Evolutionary conservation across 306 rosid genomes (phyloP).

Genomic region (Calophaca sinica): DNA sequence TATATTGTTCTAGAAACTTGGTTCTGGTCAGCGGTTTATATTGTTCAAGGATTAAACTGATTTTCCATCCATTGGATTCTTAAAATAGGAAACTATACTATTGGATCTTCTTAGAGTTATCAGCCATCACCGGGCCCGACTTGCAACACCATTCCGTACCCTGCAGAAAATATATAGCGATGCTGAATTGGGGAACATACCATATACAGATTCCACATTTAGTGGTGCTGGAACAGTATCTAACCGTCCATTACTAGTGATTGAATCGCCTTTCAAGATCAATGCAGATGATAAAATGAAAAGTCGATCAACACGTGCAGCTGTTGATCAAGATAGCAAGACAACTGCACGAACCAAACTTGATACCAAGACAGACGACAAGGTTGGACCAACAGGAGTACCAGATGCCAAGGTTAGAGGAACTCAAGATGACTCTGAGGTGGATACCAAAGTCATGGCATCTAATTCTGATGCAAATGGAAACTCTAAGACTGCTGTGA

Average conservation of each 20-base stretch:
- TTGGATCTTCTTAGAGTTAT: conserved; percentile 97
- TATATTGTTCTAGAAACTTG: background rate
- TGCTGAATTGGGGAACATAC: conserved; percentile 73
- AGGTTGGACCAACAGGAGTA: conserved; percentile 35
- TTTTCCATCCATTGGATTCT: conserved; percentile 42
- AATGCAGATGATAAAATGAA: conserved; percentile 72
- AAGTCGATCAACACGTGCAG: conserved; percentile 55
- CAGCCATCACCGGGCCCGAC: conserved; percentile 93
- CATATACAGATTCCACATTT: conserved; percentile 71
- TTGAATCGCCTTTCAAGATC: conserved; percentile 73
- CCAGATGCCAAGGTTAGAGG: conserved; percentile 53
- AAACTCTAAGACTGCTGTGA: conserved; percentile 44
- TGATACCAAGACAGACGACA: conserved; percentile 56
- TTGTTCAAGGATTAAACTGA: conserved; percentile 45
- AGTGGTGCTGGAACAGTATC: conserved; percentile 56
- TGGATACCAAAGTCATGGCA: conserved; percentile 51
- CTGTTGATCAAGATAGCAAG: conserved; percentile 72
- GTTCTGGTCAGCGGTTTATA: conserved; percentile 22
- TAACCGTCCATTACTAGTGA: conserved; percentile 73
- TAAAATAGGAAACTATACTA: conserved; percentile 77
- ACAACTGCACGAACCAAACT: conserved; percentile 49
- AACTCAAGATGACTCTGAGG: conserved; percentile 57
- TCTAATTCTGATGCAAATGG: conserved; percentile 53
- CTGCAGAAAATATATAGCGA: conserved; percentile 76
- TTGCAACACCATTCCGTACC: conserved; percentile 97